These are phyloP conservation scores for Aspergillus persii DNA, from an alignment of 2,329 filamentous ascomycete species.

Conservation along the genomic window DNA sequence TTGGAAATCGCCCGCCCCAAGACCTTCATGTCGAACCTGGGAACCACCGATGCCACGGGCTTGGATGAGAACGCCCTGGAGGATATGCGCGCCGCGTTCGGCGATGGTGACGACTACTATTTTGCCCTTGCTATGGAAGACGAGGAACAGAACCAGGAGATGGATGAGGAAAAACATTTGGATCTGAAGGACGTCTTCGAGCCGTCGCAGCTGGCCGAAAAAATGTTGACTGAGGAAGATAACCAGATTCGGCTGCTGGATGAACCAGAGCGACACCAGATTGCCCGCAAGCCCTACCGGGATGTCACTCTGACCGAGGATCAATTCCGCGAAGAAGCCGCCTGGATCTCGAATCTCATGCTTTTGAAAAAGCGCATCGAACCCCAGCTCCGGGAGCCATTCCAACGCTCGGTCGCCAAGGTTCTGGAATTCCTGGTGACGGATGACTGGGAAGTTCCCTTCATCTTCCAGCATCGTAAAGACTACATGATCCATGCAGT, in stretches of 20 bases:
- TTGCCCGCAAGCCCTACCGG: constrained; percentile 86
- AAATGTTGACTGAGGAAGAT: constrained; percentile 92
- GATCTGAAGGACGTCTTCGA: constrained; percentile 98
- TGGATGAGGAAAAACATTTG: constrained; percentile 76
- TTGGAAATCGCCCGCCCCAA: constrained; percentile 82
- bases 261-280: constrained; percentile 89
- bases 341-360: constrained; percentile 88
- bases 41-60: constrained; percentile 74
- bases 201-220: constrained; percentile 89
- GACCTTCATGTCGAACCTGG: constrained; percentile 63
- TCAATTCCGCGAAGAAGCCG: constrained; percentile 83
- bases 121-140: constrained; percentile 91
- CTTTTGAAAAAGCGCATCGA: constrained; percentile 81
- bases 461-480: constrained; percentile 96
- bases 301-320: constrained; percentile 76
- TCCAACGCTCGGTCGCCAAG: constrained; percentile 83
- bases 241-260: constrained; percentile 85
- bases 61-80: constrained; percentile 90
- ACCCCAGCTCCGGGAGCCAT: constrained; percentile 72
- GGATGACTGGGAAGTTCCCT: constrained; percentile 92
- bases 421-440: constrained; percentile 94
- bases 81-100: constrained; percentile 95
- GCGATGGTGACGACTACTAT: constrained; percentile 91
- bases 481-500: constrained; percentile 93
- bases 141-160: constrained; percentile 72